These are phyloP conservation scores for Penicillium soppii DNA, from an alignment of 495 filamentous ascomycete species.

Conservation along the genomic window DNA sequence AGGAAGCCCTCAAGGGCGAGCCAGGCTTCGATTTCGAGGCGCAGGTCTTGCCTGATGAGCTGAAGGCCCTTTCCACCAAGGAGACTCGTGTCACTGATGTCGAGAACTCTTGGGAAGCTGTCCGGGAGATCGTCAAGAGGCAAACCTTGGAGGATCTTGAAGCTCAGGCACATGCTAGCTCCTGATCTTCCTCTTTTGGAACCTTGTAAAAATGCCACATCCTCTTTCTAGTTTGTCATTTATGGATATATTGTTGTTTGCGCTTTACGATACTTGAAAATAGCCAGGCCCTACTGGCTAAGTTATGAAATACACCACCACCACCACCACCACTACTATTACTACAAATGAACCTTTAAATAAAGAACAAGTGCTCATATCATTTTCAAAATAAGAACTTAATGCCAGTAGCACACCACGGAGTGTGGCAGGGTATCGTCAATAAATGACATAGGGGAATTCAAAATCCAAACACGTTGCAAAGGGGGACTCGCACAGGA, in stretches of 20 bases:
- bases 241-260: background rate
- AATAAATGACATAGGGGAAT: slow-evolving; percentile 21
- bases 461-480: slow-evolving; percentile 3
- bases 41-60: slow-evolving; percentile 74
- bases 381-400: slow-evolving; percentile 2
- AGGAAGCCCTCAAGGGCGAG: slow-evolving; percentile 66
- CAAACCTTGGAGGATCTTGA: background rate
- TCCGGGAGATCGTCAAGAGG: slow-evolving; percentile 38
- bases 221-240: background rate
- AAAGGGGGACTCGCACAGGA: slow-evolving; percentile 9
- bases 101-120: slow-evolving; percentile 35
- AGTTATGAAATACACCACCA: background rate
- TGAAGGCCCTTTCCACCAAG: slow-evolving; percentile 70
- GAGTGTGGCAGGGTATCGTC: slow-evolving; percentile 29
- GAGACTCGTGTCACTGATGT: slow-evolving; percentile 37
- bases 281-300: background rate
- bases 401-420: slow-evolving; percentile 3
- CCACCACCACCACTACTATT: background rate
- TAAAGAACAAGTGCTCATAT: background rate
- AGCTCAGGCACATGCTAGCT: background rate
- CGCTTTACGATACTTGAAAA: background rate
- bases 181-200: background rate
- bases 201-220: background rate
- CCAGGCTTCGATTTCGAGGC: slow-evolving; percentile 64
- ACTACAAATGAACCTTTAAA: background rate